Base-by-base conservation (phyloP, 108 stramenopile species). In the Cyclotella choctawhatcheeana region DNA sequence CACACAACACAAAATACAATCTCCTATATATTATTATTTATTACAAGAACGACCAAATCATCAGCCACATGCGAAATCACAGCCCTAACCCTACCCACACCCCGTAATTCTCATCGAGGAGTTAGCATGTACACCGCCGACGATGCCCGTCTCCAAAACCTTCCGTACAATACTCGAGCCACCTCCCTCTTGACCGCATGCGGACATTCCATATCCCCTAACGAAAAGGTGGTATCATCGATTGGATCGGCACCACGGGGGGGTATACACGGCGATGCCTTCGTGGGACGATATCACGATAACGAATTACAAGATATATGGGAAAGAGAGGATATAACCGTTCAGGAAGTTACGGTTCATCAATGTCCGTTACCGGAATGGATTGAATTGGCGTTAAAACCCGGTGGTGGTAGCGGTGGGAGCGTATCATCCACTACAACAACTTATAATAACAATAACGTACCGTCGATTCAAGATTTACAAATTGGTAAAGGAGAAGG, bases 51-150 rank as follows among this genome's bases (percentile, higher is more conserved):
- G 3, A 79, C 71, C 22, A 81, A 80, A 32, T 64, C 60, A 16
- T 69, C 68, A 21, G 75, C 84, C 3, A 70, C 85, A 0, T 91
- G 87, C 64, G 90, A 91, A 72, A 91, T 91, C 52, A 86, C 81
- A 6, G 85, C 86, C 60, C 71, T 91, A 33, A 88, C 88, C 3
- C 81, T 89, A 22, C 90, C 90, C 18, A 82, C 77, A 12, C 29
- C 69, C 0, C 53, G 47, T 29, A 91, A 91, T 69, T 35, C 71
- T 37, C 74, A 85, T 53, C 55, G 62, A n/a, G 88, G 83, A 44
- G 89, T 93, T 13, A 79, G 77, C 62, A 86, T 93, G 88, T 93
- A 93, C 63, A 73, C 74, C 14, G 85, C 79, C 20, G 86, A 86
- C 47, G 74, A 84, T 47, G 86, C 84, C 44, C 67, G 72, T 27